phyloP scores from a whole-genome alignment of 2,329 filamentous ascomycete genomes.

The Xylaria sp. region DNA sequence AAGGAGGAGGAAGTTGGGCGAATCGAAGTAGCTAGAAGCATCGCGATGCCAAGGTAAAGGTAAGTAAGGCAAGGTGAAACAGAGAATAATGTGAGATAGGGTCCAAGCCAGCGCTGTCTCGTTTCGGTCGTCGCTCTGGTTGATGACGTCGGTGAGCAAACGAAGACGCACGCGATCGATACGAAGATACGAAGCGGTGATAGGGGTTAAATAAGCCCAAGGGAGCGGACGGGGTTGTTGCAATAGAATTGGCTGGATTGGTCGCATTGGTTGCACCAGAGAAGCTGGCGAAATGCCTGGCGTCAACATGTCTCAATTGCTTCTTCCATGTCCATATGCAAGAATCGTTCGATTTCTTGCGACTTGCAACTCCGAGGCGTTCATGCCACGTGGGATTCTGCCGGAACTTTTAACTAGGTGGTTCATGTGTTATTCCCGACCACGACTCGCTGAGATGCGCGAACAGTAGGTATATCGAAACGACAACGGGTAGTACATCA shows the following conservation, averaged over 20 bases:
- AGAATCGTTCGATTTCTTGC: conserved; percentile 21
- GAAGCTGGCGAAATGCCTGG: conserved; percentile 3
- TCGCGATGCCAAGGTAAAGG: conserved; percentile 21
- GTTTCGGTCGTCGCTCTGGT: conserved; percentile 1
- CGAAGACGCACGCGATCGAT: conserved; percentile 11
- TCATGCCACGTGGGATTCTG: conserved; percentile 21
- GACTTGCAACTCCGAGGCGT: not conserved
- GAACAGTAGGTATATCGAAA: too few relatives aligned
- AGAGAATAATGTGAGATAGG: not conserved
- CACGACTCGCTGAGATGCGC: not conserved
- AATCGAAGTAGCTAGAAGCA: conserved; percentile 16
- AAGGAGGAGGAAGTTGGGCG: not conserved
- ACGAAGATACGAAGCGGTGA: not conserved
- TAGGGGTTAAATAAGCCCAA: not conserved
- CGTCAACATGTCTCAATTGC: conserved; percentile 9
- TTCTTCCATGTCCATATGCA: conserved; percentile 12
- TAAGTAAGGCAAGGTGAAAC: not conserved
- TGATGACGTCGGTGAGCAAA: conserved; percentile 26
- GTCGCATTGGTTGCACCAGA: too few relatives aligned
- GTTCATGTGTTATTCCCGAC: not conserved
- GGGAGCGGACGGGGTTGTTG: too few relatives aligned
- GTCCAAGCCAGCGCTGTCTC: not conserved
- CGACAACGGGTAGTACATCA: too few relatives aligned
- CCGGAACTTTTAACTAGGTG: not conserved
- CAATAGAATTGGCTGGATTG: too few relatives aligned